Conservation (phyloP, 176 grass and related monocot genomes). For the Coix lacrymajobi region DNA sequence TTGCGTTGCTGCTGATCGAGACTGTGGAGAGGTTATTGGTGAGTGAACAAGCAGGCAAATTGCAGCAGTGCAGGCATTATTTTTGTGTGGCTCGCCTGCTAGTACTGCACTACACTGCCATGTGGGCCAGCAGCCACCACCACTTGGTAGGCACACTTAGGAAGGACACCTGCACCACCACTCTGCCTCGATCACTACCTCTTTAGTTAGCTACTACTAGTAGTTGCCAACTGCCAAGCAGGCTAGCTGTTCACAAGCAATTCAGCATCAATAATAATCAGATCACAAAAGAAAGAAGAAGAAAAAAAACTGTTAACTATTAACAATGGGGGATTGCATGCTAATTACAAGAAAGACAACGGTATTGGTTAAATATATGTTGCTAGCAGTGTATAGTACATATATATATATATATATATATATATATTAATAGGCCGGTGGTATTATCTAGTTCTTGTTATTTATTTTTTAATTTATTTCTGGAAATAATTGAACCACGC, state of each 20-base stretch:
- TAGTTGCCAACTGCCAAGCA: constrained; percentile 42
- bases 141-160: neutral
- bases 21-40: neutral
- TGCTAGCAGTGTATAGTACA: neutral
- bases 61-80: neutral
- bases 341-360: neutral
- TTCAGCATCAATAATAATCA: neutral
- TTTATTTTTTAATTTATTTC: neutral
- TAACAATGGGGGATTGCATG: neutral
- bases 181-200: constrained; percentile 38
- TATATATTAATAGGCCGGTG: neutral
- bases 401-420: neutral
- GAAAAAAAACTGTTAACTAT: neutral
- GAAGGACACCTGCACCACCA: constrained; percentile 32
- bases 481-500: neutral
- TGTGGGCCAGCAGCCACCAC: neutral
- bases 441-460: neutral
- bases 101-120: neutral
- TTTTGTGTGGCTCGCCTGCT: constrained; percentile 17
- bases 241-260: constrained; percentile 31
- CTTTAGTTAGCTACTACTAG: constrained; percentile 11
- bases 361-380: neutral
- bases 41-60: constrained; percentile 1
- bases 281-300: neutral
- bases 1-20: neutral